Conservation (phyloP, 768 basidiomycete species). For the Termitomyces heimii region DNA sequence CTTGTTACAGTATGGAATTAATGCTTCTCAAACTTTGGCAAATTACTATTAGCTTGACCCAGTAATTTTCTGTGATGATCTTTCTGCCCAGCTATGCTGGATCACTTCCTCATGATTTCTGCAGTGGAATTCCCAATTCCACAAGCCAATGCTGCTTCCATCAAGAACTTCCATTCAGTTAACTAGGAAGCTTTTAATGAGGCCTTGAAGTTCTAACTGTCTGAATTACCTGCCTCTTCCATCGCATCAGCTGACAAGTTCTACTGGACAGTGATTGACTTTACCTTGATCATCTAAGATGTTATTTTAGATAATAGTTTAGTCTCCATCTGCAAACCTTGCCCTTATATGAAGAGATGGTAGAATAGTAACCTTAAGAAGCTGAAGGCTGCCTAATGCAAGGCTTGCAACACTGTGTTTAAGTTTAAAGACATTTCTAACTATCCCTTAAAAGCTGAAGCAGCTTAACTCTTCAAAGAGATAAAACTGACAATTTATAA, state of each 20-base stretch:
- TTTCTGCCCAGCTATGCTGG: too few species aligned
- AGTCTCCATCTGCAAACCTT: neutral
- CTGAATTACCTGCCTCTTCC: neutral
- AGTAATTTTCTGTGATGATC: too few species aligned
- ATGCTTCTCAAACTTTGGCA: neutral
- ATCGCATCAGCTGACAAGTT: neutral
- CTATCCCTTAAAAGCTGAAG: too few species aligned
- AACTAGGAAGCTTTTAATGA: neutral
- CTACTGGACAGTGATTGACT: neutral
- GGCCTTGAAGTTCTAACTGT: neutral
- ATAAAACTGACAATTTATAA: too few species aligned
- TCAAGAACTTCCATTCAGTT: neutral
- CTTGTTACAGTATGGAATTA: neutral
- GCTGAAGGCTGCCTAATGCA: too few species aligned
- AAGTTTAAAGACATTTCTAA: too few species aligned
- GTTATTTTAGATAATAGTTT: neutral
- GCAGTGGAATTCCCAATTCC: neutral
- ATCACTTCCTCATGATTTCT: neutral
- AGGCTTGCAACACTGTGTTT: too few species aligned
- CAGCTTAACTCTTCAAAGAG: too few species aligned
- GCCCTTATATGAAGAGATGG: neutral
- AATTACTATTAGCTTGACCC: too few species aligned
- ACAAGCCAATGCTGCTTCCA: neutral
- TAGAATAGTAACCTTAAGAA: neutral
- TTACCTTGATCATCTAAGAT: neutral